Evolutionary conservation across 805 yeast genomes (phyloP), one percentile per base, ranked within the genome.

Genomic region (Starmerella gropengiesseri): DNA sequence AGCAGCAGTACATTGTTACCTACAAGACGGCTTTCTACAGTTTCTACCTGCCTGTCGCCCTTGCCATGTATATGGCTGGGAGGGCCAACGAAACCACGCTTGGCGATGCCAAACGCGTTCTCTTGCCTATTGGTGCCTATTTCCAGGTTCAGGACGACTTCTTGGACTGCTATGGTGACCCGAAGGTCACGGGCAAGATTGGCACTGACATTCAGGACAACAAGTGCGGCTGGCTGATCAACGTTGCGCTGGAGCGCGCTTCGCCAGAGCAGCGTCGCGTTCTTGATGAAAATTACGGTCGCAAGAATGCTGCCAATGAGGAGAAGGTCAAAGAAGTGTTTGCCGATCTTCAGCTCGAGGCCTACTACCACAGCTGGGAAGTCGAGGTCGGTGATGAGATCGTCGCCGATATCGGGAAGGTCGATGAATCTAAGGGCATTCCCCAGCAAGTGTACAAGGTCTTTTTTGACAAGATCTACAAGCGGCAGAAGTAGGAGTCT

Each of bases 121-220:
- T 91, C 63, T 78, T 91, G 51, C 96, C 96, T 44, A 74, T 91
- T 54, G 99, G 99, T 46, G 96, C 91, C 64, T 91, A 91, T 64
- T 91, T 91, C 79, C 99, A 91, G 70, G 84, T 91, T 55, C 98
- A 91, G 68, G 99, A 91, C 61, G 99, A 91, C 64, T 91, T 72
- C 68, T 74, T 91, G 53, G 99, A 91, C 65, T 84, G 95, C 64
- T 91, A 84, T 60, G 99, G 98, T 52, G 85, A 89, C 56, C 95
- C 98, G 32, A 93, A 83, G 60, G 85, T 89, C 58, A 91, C 87
- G 59, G 99, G 99, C 50, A 91, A 91, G 71, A 85, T 91, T 55
- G 99, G 99, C 54, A 91, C 98, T 47, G 99, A 91, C 63, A 91
- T 91, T 60, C 82, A 82, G 68, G 99, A 91, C 66, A 91, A 91